Conservation (phyloP, 2,329 filamentous ascomycete species). For the Cytospora leucostoma region DNA sequence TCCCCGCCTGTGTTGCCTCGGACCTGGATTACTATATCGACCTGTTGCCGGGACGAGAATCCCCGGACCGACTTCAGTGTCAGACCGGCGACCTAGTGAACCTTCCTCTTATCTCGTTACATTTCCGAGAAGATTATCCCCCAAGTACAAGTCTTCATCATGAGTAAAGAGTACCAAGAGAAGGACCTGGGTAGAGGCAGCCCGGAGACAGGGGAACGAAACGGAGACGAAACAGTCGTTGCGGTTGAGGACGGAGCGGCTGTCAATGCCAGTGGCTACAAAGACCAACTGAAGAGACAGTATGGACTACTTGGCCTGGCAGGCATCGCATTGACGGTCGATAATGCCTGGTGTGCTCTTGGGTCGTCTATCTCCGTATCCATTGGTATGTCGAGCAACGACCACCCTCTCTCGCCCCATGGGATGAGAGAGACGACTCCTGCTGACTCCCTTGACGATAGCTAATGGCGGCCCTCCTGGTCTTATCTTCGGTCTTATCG, state of each 20-base stretch:
- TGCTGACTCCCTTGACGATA: conserved; percentile 28
- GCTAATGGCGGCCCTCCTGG: conserved; percentile 46
- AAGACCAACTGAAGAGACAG: conserved; percentile 63
- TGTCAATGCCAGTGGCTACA: conserved; percentile 66
- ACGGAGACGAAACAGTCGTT: conserved; percentile 38
- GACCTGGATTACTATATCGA: background rate
- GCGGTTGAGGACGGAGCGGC: conserved; percentile 43
- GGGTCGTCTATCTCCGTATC: conserved; percentile 61
- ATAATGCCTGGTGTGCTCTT: conserved; percentile 66
- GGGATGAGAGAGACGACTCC: conserved; percentile 5
- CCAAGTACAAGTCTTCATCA: conserved; percentile 18
- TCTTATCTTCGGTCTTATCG: conserved; percentile 46
- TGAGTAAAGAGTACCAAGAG: conserved; percentile 26
- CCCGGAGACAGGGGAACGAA: conserved; percentile 27
- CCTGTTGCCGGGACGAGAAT: background rate
- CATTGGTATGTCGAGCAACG: conserved; percentile 39
- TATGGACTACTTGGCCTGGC: conserved; percentile 62
- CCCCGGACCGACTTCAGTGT: background rate
- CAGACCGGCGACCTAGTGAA: background rate
- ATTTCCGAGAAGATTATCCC: background rate
- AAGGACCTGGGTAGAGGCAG: conserved; percentile 18
- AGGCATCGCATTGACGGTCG: conserved; percentile 61
- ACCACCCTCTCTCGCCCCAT: background rate
- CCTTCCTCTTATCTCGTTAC: background rate
- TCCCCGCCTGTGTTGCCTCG: background rate